Evolutionary conservation across 495 filamentous ascomycete species (phyloP).

Genomic region (Penicillium angulare): DNA sequence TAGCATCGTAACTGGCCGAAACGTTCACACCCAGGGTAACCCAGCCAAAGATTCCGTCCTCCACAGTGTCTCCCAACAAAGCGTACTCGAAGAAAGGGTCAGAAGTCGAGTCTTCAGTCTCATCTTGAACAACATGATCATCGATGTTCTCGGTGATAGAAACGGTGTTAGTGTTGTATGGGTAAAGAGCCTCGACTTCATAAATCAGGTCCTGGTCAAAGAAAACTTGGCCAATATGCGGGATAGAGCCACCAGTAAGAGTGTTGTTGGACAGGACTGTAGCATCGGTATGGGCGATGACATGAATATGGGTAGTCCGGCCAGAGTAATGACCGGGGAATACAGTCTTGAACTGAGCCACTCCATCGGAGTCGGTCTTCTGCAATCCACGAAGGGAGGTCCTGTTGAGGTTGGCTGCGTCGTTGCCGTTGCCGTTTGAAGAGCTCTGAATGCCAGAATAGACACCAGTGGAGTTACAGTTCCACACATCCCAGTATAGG

Average conservation of each 20-base stretch:
- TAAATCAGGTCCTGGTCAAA: slow-evolving; percentile 46
- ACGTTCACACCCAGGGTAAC: background rate
- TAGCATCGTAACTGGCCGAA: background rate
- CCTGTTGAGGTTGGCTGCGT: slow-evolving; percentile 41
- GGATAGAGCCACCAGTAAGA: slow-evolving; percentile 40
- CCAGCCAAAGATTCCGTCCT: slow-evolving; percentile 21
- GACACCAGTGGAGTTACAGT: slow-evolving; percentile 49
- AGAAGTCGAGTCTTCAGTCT: slow-evolving; percentile 41
- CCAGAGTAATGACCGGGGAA: slow-evolving; percentile 55
- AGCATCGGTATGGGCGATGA: slow-evolving; percentile 37
- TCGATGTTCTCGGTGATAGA: slow-evolving; percentile 41
- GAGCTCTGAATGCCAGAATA: slow-evolving; percentile 37
- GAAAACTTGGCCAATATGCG: slow-evolving; percentile 58
- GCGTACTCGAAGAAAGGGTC: slow-evolving; percentile 56
- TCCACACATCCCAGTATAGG: slow-evolving; percentile 50
- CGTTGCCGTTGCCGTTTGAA: slow-evolving; percentile 25
- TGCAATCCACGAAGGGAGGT: slow-evolving; percentile 53
- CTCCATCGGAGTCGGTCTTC: slow-evolving; percentile 45
- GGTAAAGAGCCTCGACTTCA: slow-evolving; percentile 40
- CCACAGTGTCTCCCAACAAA: slow-evolving; percentile 45
- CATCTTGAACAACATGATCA: slow-evolving; percentile 44
- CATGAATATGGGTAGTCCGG: slow-evolving; percentile 47
- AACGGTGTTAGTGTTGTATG: slow-evolving; percentile 52
- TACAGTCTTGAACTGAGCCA: slow-evolving; percentile 46
- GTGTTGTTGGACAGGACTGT: slow-evolving; percentile 39